These are phyloP conservation scores for Funneliformis mosseae DNA, from an alignment of 192 early-diverging fungal species.

Conservation along the genomic window DNA sequence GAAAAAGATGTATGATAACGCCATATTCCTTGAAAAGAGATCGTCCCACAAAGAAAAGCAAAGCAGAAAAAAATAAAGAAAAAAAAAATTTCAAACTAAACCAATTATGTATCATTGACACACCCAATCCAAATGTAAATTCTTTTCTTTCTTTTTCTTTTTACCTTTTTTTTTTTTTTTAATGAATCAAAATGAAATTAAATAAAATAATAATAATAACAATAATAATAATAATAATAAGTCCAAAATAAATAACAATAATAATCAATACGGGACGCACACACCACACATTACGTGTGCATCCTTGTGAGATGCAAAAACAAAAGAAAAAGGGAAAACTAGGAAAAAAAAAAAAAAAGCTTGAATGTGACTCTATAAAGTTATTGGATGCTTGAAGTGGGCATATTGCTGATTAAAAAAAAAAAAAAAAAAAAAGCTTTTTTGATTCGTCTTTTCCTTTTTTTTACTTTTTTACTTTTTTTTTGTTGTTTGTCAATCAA, in stretches of 20 bases:
- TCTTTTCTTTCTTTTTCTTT: too few relatives aligned
- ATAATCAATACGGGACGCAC: too few relatives aligned
- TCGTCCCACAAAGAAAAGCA: background rate
- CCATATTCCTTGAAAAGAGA: background rate
- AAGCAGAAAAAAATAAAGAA: background rate
- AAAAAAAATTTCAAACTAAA: background rate
- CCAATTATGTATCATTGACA: background rate
- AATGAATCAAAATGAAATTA: too few relatives aligned
- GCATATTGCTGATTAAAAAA: too few relatives aligned
- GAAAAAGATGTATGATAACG: background rate
- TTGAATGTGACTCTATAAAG: background rate
- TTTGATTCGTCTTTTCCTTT: background rate
- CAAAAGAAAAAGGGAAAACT: background rate
- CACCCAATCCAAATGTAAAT: background rate
- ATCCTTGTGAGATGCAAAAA: background rate
- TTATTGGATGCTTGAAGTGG: background rate
- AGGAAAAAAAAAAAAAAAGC: background rate
- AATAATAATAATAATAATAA: background rate
- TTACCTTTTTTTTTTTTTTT: background rate
- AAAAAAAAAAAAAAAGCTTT: too few relatives aligned
- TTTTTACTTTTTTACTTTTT: too few relatives aligned
- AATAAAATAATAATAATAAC: too few relatives aligned
- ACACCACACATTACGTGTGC: too few relatives aligned
- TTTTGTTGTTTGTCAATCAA: background rate
- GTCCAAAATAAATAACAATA: too few relatives aligned